phyloP scores from a whole-genome alignment of 192 early-diverging fungal genomes.

The Linnemannia hyalina region DNA sequence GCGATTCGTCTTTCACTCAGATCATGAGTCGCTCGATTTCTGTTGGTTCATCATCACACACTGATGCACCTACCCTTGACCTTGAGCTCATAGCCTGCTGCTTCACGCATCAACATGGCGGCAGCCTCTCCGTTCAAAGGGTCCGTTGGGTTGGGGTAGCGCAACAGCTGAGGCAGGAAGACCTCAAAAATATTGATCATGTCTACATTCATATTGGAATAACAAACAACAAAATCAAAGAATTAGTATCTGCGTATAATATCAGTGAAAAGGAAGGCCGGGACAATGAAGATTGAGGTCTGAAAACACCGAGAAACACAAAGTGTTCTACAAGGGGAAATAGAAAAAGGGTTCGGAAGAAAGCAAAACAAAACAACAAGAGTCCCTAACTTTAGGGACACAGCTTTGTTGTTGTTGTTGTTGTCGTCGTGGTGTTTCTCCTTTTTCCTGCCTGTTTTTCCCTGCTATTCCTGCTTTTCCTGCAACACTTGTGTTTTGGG shows the following conservation, averaged over 20 bases:
- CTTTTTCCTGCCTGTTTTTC: background rate
- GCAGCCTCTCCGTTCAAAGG: conserved; percentile 99
- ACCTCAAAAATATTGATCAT: conserved; percentile 99
- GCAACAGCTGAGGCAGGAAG: conserved; percentile 96
- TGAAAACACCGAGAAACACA: background rate
- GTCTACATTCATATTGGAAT: conserved; percentile 69
- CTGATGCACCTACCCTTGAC: conserved; percentile 80
- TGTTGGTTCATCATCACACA: background rate
- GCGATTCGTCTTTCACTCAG: background rate
- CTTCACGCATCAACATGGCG: conserved; percentile 95
- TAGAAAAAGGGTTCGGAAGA: background rate
- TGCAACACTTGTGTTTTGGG: background rate
- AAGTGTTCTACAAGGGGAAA: background rate
- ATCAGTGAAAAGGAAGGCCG: background rate
- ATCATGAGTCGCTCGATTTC: background rate
- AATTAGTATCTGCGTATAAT: background rate
- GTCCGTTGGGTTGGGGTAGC: conserved; percentile 99
- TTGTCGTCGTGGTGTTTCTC: background rate
- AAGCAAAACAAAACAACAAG: background rate
- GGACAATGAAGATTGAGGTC: too few species aligned
- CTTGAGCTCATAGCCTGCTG: conserved; percentile 89
- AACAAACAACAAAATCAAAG: background rate
- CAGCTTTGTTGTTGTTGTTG: background rate
- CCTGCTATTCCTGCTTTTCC: background rate
- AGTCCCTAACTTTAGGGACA: background rate